Percentiles rank a stretch among this genome's conserved stretches.
Evolutionary conservation across 768 basidiomycete species (phyloP).

Genomic region (Phanerodontia chrysosporium): DNA sequence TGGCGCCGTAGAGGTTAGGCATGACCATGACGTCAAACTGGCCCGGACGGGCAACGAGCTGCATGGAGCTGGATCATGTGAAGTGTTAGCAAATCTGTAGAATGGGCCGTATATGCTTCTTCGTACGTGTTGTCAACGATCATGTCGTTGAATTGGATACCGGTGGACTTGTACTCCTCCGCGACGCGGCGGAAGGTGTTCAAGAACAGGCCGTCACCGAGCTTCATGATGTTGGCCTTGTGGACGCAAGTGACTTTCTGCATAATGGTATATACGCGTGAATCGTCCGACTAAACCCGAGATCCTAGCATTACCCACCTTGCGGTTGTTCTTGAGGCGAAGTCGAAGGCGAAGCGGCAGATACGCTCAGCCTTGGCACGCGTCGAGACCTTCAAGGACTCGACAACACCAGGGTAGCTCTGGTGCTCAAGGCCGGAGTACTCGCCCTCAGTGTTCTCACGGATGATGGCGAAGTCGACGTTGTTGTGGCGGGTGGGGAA

Average conservation of each 20-base stretch:
- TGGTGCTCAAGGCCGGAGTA: slow-evolving; percentile 98
- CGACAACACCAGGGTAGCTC: slow-evolving; percentile 97
- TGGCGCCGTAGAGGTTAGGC: slow-evolving; percentile 97
- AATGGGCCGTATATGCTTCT: neutral
- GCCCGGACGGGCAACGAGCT: slow-evolving; percentile 90
- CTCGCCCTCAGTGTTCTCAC: slow-evolving; percentile 99
- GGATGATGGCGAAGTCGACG: slow-evolving; percentile 98
- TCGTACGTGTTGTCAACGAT: slow-evolving; percentile 96
- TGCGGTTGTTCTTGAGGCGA: slow-evolving; percentile 98
- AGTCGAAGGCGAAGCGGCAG: slow-evolving; percentile 96
- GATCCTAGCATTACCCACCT: slow-evolving; percentile 44
- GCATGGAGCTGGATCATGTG: slow-evolving; percentile 75
- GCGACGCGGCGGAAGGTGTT: slow-evolving; percentile 96
- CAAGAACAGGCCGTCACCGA: slow-evolving; percentile 97
- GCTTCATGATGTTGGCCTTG: slow-evolving; percentile 99
- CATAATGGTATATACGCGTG: neutral
- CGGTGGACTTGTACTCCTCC: slow-evolving; percentile 91
- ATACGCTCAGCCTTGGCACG: slow-evolving; percentile 95
- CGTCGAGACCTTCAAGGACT: slow-evolving; percentile 96
- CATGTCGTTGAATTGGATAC: slow-evolving; percentile 95
- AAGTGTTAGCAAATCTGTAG: neutral
- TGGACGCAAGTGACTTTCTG: slow-evolving; percentile 99
- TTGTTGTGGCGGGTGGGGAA: slow-evolving; percentile 93
- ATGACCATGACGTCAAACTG: slow-evolving; percentile 99
- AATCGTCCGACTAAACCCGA: neutral